Evolutionary conservation across 257 asterid genomes (phyloP).

Genomic region (Nicotiana obtusifolia): DNA sequence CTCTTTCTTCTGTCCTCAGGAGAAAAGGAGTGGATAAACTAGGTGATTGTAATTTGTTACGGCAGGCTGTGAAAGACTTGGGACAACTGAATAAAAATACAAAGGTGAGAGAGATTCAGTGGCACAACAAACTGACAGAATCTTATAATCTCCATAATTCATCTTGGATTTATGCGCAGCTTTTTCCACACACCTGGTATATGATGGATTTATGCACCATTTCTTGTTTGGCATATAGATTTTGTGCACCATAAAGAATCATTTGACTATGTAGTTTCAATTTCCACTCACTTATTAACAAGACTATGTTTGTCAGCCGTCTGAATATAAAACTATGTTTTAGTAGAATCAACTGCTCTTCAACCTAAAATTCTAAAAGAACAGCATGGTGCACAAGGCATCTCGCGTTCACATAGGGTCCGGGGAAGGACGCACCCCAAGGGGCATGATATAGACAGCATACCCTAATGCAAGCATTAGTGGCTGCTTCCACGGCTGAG

Average conservation of each 20-base stretch:
- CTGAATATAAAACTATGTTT: not conserved
- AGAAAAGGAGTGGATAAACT: constrained; percentile 60
- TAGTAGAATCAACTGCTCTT: not conserved
- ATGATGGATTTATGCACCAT: not conserved
- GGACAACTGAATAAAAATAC: constrained; percentile 23
- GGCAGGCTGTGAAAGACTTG: constrained; percentile 64
- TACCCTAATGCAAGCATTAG: no score
- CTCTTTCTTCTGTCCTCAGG: constrained; percentile 80
- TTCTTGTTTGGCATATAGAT: not conserved
- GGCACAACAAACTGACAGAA: not conserved
- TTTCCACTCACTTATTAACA: not conserved
- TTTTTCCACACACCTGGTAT: not conserved
- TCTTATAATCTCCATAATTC: not conserved
- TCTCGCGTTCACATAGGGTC: no score
- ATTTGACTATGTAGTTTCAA: not conserved
- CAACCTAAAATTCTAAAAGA: not conserved
- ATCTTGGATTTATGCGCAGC: not conserved
- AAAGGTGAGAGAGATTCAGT: not conserved
- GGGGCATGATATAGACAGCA: no score
- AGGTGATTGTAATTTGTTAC: constrained; percentile 73
- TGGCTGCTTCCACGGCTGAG: no score
- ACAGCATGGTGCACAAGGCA: no score
- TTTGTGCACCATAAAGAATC: not conserved
- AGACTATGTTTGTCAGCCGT: not conserved
- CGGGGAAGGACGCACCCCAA: no score